Evolutionary conservation across 2,329 filamentous ascomycete genomes (phyloP).

Genomic region (Cladosporium sp.): DNA sequence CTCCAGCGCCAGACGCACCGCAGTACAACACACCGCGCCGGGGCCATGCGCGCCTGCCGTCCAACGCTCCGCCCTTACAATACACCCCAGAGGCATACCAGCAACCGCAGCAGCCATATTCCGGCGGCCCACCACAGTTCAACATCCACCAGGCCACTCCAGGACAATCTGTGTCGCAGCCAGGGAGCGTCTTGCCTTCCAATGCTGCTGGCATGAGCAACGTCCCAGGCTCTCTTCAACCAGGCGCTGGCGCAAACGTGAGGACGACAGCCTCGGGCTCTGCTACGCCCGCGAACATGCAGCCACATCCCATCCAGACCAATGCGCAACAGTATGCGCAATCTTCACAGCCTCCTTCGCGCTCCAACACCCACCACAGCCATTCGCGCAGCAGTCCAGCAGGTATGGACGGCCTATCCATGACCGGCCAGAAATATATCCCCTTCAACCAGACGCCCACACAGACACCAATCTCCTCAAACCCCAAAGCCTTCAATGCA

Average conservation of each 20-base stretch:
- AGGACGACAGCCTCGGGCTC: slow-evolving; percentile 41
- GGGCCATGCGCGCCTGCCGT: slow-evolving; percentile 16
- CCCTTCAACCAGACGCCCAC: slow-evolving; percentile 66
- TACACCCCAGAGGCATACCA: slow-evolving; percentile 40
- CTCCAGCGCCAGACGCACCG: neutral
- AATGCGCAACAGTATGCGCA: slow-evolving; percentile 60
- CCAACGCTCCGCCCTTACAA: slow-evolving; percentile 22
- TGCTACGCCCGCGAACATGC: slow-evolving; percentile 21
- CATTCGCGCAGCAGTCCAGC: slow-evolving; percentile 86
- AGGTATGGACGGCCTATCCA: slow-evolving; percentile 37
- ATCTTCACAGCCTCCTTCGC: slow-evolving; percentile 53
- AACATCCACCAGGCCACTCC: slow-evolving; percentile 54
- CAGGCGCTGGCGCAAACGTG: slow-evolving; percentile 54
- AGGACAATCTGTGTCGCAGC: slow-evolving; percentile 24
- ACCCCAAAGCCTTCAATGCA: slow-evolving; percentile 52
- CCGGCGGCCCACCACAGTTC: slow-evolving; percentile 53
- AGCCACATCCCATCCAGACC: slow-evolving; percentile 44
- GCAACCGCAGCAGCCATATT: slow-evolving; percentile 50
- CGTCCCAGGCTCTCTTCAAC: slow-evolving; percentile 63
- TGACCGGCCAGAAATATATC: slow-evolving; percentile 60
- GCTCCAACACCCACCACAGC: slow-evolving; percentile 67
- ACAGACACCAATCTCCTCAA: slow-evolving; percentile 41
- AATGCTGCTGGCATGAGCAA: slow-evolving; percentile 36
- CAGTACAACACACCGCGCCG: slow-evolving; percentile 14
- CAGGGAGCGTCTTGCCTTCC: slow-evolving; percentile 18